Evolutionary conservation across 2,329 filamentous ascomycete genomes (phyloP), one percentile per base, ranked within the genome.

Genomic region (Phyllosticta citriasiana): DNA sequence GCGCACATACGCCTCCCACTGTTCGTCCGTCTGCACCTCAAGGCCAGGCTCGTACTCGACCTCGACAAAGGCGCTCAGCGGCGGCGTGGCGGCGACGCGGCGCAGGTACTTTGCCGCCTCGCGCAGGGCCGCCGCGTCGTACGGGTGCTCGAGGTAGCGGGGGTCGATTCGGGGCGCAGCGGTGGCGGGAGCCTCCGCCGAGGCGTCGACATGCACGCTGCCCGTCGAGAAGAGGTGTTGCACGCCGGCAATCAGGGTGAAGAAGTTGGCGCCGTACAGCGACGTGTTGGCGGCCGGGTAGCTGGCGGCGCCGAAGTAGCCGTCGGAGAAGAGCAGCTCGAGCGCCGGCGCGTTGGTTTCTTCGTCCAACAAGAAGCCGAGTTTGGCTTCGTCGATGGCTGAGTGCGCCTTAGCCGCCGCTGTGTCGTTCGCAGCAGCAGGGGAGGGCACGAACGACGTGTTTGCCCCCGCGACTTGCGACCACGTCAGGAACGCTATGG

Each of bases 291-390:
- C 63, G 2, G 64, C 63, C 1, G 68, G 68, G 53, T 71, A 70
- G 40, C 74, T 72, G 64, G 73, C 73, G 52, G 70, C 63, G 16
- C 78, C 77, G 0, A 75, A 76, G 66, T 78, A 79, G 2, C 76
- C 76, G 62, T 79, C 77, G 0, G 74, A 75, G 65, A 79, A 76
- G 61, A 78, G 76, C 40, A 78, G 63, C 65, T 79, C 76, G 1
- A 77, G 64, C 62, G 78, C 74, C 0, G 77, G 75, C 7, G 78
- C 70, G 59, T 61, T 68, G 33, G 66, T 58, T 2, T 65, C 57
- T 10, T 77, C 66, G 16, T 67, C 66, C 53, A 81, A 68, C 53
- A 81, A 68, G 62, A 77, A 69, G 60, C 64, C 64, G 53, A 66
- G 65, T 61, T 69, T 70, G 50, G 67, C 25, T 22, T 64, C 64